Evolutionary conservation across 2,329 filamentous ascomycete genomes (phyloP).

Genomic region (Aspergillus eucalypticola): DNA sequence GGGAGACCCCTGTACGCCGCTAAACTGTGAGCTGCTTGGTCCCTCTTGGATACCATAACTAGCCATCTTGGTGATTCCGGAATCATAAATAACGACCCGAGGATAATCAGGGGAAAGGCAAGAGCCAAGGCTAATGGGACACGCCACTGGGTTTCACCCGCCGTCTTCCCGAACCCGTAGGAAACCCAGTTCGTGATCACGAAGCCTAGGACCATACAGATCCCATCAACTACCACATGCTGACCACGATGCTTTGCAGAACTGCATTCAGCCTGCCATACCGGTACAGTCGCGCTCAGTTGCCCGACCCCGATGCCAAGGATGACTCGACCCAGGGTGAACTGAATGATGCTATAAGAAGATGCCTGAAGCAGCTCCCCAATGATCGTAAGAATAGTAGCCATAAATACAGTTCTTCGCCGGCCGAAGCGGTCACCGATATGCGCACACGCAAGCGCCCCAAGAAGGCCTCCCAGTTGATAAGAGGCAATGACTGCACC

Average conservation of each 20-base stretch:
- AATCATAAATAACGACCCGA: constrained; percentile 47
- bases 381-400: constrained; percentile 31
- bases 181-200: constrained; percentile 46
- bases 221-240: constrained; percentile 51
- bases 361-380: constrained; percentile 43
- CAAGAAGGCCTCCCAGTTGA: constrained; percentile 23
- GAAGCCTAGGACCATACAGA: constrained; percentile 41
- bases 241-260: constrained; percentile 50
- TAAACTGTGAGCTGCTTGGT: constrained; percentile 18
- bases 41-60: constrained; percentile 17
- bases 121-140: constrained; percentile 59
- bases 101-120: constrained; percentile 52
- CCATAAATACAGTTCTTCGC: constrained; percentile 48
- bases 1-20: constrained; percentile 17
- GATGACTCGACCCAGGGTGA: constrained; percentile 51
- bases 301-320: constrained; percentile 53
- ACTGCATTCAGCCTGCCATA: constrained; percentile 53
- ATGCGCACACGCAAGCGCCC: constrained; percentile 19
- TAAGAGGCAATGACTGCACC: constrained; percentile 28
- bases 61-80: constrained; percentile 50
- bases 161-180: constrained; percentile 49
- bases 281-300: constrained; percentile 50
- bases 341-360: constrained; percentile 45
- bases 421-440: constrained; percentile 51
- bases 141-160: constrained; percentile 49